Evolutionary conservation across 305 asterid species (phyloP).

Genomic region (Salvia sclarea): DNA sequence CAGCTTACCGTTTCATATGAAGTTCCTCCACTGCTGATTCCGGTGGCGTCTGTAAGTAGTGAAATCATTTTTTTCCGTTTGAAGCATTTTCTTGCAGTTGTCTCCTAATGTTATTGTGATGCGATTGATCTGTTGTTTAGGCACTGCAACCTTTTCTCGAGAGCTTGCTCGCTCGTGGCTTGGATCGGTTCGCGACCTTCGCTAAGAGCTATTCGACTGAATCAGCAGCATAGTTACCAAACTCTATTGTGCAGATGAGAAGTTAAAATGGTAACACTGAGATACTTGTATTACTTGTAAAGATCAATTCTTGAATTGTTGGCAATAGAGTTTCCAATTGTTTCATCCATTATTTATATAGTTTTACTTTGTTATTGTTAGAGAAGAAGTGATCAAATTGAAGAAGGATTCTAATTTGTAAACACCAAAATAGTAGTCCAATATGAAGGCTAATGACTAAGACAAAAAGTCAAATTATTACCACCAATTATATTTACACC

Average conservation of each 20-base stretch:
- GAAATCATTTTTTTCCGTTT: background rate
- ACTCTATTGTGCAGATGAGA: conserved; percentile 8
- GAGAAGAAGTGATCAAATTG: background rate
- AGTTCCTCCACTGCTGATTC: conserved; percentile 79
- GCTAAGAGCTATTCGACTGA: conserved; percentile 59
- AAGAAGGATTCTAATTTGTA: no score
- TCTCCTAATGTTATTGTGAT: background rate
- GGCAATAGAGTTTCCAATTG: background rate
- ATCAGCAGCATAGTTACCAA: conserved; percentile 36
- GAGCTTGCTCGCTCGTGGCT: conserved; percentile 63
- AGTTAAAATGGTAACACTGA: conserved; percentile 6
- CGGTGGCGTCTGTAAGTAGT: conserved; percentile 86
- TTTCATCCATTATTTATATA: background rate
- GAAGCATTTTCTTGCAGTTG: background rate
- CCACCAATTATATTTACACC: conserved; percentile 52
- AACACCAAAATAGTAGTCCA: background rate
- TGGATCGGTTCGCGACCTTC: conserved; percentile 64
- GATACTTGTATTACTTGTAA: conserved; percentile 23
- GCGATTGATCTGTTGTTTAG: conserved; percentile 47
- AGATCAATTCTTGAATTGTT: conserved; percentile 1
- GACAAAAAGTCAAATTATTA: conserved; percentile 9
- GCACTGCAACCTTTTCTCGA: conserved; percentile 81
- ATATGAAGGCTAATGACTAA: background rate
- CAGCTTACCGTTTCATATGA: conserved; percentile 94
- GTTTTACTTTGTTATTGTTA: no score